phyloP scores from a whole-genome alignment of 2,329 filamentous ascomycete genomes.

The Microsporum audouinii region DNA sequence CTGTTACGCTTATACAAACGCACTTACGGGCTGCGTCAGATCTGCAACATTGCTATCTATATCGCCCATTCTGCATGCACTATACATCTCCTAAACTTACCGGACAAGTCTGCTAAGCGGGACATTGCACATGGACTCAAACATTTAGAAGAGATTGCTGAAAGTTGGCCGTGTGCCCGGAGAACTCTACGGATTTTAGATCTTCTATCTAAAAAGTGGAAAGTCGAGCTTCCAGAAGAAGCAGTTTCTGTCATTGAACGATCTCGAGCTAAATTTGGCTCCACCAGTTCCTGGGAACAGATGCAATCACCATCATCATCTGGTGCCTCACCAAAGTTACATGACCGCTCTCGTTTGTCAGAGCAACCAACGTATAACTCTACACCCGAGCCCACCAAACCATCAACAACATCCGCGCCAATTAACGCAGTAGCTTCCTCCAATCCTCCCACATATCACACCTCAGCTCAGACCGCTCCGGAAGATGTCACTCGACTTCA shows the following conservation, averaged over 20 bases:
- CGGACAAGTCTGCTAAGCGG: constrained; percentile 77
- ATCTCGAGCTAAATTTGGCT: constrained; percentile 68
- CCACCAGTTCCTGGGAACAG: constrained; percentile 48
- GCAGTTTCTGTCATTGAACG: constrained; percentile 63
- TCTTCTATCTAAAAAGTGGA: constrained; percentile 79
- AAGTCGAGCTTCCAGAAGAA: constrained; percentile 74
- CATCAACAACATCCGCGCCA: background rate
- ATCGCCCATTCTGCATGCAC: constrained; percentile 91
- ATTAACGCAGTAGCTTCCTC: background rate
- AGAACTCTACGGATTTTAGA: constrained; percentile 76
- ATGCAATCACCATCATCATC: constrained; percentile 43
- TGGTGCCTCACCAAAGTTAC: constrained; percentile 6
- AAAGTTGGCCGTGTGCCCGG: constrained; percentile 84
- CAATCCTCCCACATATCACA: background rate
- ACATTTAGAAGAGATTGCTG: constrained; percentile 88
- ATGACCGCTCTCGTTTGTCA: constrained; percentile 1
- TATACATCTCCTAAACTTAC: constrained; percentile 84
- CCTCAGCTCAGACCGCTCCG: background rate
- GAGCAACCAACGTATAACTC: background rate
- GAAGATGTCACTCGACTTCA: background rate
- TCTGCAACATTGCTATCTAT: constrained; percentile 93
- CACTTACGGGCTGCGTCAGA: constrained; percentile 78
- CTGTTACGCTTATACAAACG: constrained; percentile 91
- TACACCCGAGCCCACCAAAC: background rate
- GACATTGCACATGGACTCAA: constrained; percentile 86